phyloP scores from a whole-genome alignment of 257 asterid species.

The Fraxinus americana region DNA sequence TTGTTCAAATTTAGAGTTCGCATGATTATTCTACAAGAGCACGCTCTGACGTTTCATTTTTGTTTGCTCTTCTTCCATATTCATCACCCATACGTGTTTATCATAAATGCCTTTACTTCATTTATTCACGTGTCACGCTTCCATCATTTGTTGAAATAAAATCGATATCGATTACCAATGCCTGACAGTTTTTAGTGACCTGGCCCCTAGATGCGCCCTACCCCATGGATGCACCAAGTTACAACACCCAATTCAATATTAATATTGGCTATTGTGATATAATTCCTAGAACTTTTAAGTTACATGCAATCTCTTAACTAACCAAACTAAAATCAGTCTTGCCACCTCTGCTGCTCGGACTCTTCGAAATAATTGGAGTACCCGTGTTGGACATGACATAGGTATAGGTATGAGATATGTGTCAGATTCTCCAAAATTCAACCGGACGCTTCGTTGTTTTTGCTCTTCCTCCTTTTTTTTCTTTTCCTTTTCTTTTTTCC shows the following conservation, averaged over 20 bases:
- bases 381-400: no score
- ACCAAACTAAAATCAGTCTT: not conserved
- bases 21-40: no score
- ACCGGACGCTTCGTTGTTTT: no score
- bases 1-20: no score
- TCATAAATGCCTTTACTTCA: not conserved
- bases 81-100: not conserved
- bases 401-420: no score
- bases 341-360: not conserved
- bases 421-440: no score
- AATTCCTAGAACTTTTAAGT: constrained; percentile 10
- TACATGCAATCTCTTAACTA: not conserved
- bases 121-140: not conserved
- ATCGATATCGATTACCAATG: not conserved
- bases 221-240: not conserved
- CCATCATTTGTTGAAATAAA: not conserved
- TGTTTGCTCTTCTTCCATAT: not conserved
- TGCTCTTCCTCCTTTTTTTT: no score
- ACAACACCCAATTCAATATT: not conserved
- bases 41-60: not conserved
- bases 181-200: not conserved
- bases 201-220: not conserved
- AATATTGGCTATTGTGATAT: not conserved
- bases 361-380: no score
- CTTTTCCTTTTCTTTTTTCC: no score